phyloP scores from a whole-genome alignment of 2,329 filamentous ascomycete species.

The Eutypella sp. region DNA sequence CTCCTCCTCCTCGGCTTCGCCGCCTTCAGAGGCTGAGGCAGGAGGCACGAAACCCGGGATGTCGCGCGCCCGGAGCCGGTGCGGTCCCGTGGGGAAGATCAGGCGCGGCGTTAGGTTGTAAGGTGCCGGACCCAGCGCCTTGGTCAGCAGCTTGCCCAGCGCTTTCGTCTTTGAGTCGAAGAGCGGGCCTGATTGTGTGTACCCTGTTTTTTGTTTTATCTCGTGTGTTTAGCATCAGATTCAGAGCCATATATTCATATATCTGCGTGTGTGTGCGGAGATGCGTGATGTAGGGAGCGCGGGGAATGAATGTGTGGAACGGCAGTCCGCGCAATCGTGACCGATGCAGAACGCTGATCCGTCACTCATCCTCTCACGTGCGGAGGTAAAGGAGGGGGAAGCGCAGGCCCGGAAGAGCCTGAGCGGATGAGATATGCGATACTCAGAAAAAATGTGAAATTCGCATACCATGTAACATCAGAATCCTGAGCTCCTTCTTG shows the following conservation, averaged over 20 bases:
- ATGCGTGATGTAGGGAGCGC: constrained; percentile 1
- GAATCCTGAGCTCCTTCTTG: constrained; percentile 57
- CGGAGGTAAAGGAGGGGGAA: too few species aligned
- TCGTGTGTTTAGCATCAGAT: too few species aligned
- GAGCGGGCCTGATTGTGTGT: constrained; percentile 80
- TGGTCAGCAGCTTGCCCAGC: constrained; percentile 73
- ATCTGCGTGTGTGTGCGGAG: constrained; percentile 2
- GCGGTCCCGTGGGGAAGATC: constrained; percentile 65
- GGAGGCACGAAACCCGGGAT: constrained; percentile 62
- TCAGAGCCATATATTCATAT: too few species aligned
- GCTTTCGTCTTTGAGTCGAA: constrained; percentile 88
- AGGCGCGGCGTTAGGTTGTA: constrained; percentile 50
- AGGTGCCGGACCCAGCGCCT: constrained; percentile 59
- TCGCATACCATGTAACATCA: constrained; percentile 73
- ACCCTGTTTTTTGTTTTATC: too few species aligned
- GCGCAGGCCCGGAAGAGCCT: too few species aligned
- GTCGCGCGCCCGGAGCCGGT: constrained; percentile 57
- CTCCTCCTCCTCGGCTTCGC: constrained; percentile 35
- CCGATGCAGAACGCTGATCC: too few species aligned
- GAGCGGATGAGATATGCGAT: too few species aligned
- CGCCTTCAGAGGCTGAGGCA: constrained; percentile 26
- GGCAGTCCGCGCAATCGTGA: background rate
- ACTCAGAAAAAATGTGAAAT: too few species aligned
- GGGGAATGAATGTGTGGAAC: background rate
- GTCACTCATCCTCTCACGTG: too few species aligned